A percentile compares a stretch with the other conserved stretches of the same genome.
Evolutionary conservation across 1,284 basidiomycete species (phyloP).

Genomic region (Fomes fomentarius): DNA sequence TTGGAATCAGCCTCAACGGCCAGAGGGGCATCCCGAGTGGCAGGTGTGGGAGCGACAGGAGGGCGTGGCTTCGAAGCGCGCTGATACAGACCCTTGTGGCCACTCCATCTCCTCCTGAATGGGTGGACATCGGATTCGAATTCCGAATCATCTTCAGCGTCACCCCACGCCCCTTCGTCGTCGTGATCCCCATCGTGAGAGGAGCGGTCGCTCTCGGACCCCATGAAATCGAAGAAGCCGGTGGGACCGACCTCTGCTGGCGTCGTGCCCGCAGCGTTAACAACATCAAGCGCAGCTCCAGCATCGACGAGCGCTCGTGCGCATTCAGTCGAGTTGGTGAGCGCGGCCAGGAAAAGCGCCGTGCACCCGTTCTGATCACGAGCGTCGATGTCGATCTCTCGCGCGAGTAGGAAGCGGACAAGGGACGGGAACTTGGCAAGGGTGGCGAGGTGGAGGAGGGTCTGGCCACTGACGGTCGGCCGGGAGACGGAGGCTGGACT

Average conservation of each 20-base stretch:
- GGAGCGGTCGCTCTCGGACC: constrained; percentile 25
- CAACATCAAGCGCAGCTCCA: constrained; percentile 81
- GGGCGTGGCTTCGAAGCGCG: constrained; percentile 21
- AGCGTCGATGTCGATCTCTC: constrained; percentile 79
- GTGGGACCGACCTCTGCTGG: constrained; percentile 76
- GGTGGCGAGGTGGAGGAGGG: constrained; percentile 85
- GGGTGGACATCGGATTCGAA: constrained; percentile 29
- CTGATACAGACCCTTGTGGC: constrained; percentile 8
- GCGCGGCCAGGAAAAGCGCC: constrained; percentile 85
- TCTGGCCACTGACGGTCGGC: constrained; percentile 72
- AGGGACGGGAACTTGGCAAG: constrained; percentile 82
- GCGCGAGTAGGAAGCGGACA: constrained; percentile 71
- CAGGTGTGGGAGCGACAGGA: constrained; percentile 3
- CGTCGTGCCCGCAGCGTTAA: constrained; percentile 78
- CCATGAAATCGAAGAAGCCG: constrained; percentile 56
- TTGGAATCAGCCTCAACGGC: constrained; percentile 1
- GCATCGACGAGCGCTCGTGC: constrained; percentile 71
- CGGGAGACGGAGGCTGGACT: constrained; percentile 63
- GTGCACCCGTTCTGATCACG: constrained; percentile 93
- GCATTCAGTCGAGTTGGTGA: constrained; percentile 70
- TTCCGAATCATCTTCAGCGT: constrained; percentile 70
- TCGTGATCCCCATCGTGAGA: constrained; percentile 46
- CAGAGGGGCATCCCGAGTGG: neutral
- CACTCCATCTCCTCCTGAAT: constrained; percentile 1
- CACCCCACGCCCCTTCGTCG: constrained; percentile 69